phyloP scores from a whole-genome alignment of 768 basidiomycete species.

The Rhizopogon vulgaris region DNA sequence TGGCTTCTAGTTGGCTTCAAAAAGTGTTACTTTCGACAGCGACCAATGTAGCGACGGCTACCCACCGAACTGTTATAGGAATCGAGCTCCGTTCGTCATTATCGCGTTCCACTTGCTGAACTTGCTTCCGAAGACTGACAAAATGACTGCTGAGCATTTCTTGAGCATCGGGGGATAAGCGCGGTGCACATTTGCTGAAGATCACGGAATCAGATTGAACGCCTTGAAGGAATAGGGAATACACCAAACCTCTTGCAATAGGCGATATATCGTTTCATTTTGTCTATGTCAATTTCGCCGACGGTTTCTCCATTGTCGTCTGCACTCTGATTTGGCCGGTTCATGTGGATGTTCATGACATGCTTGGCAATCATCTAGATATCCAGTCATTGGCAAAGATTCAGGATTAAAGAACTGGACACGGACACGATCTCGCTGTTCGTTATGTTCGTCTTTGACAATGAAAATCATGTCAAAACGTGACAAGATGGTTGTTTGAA shows the following conservation, averaged over 20 bases:
- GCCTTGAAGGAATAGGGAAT: neutral
- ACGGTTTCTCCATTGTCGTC: slow-evolving; percentile 62
- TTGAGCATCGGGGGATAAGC: slow-evolving; percentile 87
- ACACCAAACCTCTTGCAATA: slow-evolving; percentile 83
- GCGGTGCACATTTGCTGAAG: slow-evolving; percentile 89
- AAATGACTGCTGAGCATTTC: slow-evolving; percentile 97
- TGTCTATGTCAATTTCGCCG: slow-evolving; percentile 92
- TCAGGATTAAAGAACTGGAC: neutral
- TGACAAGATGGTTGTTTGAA: slow-evolving; percentile 96
- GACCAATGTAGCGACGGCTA: slow-evolving; percentile 7
- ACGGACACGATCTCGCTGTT: slow-evolving; percentile 79
- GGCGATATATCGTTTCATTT: slow-evolving; percentile 96
- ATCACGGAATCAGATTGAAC: slow-evolving; percentile 1
- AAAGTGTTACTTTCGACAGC: neutral
- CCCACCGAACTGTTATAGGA: slow-evolving; percentile 93
- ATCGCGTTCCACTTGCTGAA: slow-evolving; percentile 92
- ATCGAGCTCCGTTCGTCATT: slow-evolving; percentile 98
- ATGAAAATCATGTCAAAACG: slow-evolving; percentile 99
- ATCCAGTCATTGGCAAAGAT: neutral
- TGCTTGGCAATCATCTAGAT: slow-evolving; percentile 90
- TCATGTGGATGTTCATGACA: slow-evolving; percentile 99
- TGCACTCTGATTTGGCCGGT: slow-evolving; percentile 59
- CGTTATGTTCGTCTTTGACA: slow-evolving; percentile 96
- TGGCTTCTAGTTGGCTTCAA: slow-evolving; percentile 86
- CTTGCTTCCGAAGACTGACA: slow-evolving; percentile 86